Conservation (phyloP, 2,329 filamentous ascomycete species). For the Fusarium solani-melongenae region DNA sequence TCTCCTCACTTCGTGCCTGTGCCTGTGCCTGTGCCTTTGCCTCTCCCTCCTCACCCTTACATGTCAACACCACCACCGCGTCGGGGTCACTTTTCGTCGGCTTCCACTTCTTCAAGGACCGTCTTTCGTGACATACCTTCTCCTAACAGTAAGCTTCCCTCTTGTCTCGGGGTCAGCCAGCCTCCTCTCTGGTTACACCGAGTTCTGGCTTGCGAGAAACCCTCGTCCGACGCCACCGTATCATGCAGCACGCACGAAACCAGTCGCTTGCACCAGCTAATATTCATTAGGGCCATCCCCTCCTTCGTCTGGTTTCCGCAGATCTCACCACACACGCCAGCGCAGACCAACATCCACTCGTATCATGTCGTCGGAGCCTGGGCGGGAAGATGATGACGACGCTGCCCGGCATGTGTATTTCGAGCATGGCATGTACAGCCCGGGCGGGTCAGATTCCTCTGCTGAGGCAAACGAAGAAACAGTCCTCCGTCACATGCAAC, state of each 20-base stretch:
- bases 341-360: constrained; percentile 42
- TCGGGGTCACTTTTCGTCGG: constrained; percentile 25
- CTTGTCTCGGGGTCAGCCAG: neutral
- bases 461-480: constrained; percentile 45
- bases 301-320: constrained; percentile 40
- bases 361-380: constrained; percentile 37
- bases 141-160: constrained; percentile 36
- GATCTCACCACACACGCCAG: constrained; percentile 39
- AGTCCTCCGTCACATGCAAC: constrained; percentile 55
- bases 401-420: constrained; percentile 17
- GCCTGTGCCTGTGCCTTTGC: constrained; percentile 22
- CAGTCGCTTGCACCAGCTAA: constrained; percentile 11
- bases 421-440: constrained; percentile 23
- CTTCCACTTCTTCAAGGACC: constrained; percentile 28
- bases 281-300: constrained; percentile 35
- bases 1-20: constrained; percentile 24
- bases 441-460: constrained; percentile 12
- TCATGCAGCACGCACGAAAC: neutral
- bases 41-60: constrained; percentile 30
- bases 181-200: neutral
- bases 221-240: neutral
- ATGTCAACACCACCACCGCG: constrained; percentile 23
- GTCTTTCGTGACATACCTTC: constrained; percentile 31
- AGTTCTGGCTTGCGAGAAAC: constrained; percentile 9
- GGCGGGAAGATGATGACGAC: constrained; percentile 37